Percentiles rank a stretch among this genome's conserved stretches.
phyloP scores from a whole-genome alignment of 164 flowering plant genomes.

The Stephania yunnanensis region DNA sequence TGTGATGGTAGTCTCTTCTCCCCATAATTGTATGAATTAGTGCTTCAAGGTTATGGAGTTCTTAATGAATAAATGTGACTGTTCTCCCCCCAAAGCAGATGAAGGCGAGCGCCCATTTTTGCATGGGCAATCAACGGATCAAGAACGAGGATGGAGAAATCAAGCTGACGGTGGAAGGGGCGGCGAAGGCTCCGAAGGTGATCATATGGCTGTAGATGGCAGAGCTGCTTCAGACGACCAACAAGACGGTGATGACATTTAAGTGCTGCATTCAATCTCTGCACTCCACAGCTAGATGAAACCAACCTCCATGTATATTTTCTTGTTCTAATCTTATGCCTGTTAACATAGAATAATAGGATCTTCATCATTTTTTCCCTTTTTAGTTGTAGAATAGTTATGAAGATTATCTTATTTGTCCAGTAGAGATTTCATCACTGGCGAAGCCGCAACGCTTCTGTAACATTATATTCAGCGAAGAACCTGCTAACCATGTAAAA shows the following conservation, averaged over 20 bases:
- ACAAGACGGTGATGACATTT: conserved; percentile 16
- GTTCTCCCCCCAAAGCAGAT: conserved; percentile 23
- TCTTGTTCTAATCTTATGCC: conserved; percentile 9
- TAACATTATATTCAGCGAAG: conserved; percentile 18
- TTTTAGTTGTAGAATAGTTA: background rate
- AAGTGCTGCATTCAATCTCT: background rate
- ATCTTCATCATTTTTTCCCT: background rate
- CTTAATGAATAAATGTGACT: conserved; percentile 1
- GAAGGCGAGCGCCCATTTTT: conserved; percentile 26
- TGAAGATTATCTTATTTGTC: conserved; percentile 2
- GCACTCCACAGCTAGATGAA: background rate
- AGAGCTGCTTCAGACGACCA: conserved; percentile 15
- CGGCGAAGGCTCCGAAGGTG: conserved; percentile 19
- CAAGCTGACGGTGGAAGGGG: conserved; percentile 21
- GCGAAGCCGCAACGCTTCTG: conserved; percentile 14
- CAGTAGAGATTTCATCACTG: conserved; percentile 7
- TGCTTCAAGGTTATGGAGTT: background rate
- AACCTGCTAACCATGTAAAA: conserved; percentile 12
- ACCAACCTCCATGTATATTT: conserved; percentile 12
- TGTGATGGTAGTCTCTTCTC: background rate
- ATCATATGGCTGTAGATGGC: conserved; percentile 15
- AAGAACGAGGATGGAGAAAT: conserved; percentile 19
- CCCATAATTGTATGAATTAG: too few relatives aligned
- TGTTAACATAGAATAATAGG: conserved; percentile 7
- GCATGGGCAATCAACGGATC: conserved; percentile 27